These are phyloP conservation scores for Berberis vulgaris DNA, from an alignment of 164 flowering plant species.

Conservation along the genomic window DNA sequence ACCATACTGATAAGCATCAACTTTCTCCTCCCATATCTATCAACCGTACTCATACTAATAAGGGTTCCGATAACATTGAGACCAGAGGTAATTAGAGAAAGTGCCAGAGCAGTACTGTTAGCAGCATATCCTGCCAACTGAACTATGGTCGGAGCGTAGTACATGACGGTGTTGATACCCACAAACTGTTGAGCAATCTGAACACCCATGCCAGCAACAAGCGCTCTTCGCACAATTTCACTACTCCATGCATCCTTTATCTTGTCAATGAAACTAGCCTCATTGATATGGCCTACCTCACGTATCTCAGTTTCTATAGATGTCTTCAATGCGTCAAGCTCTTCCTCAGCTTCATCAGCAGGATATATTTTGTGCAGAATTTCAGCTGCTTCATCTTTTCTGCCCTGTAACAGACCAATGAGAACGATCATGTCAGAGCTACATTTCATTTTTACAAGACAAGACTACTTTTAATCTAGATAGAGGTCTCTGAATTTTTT, in stretches of 20 bases:
- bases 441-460: too few species aligned
- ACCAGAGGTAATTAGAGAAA: constrained; percentile 76
- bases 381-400: constrained; percentile 42
- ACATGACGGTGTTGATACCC: constrained; percentile 93
- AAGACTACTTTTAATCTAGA: too few species aligned
- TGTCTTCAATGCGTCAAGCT: constrained; percentile 34
- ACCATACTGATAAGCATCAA: constrained; percentile 57
- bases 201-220: constrained; percentile 62
- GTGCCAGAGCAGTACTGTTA: constrained; percentile 60
- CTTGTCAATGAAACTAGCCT: constrained; percentile 16
- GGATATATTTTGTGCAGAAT: constrained; percentile 63
- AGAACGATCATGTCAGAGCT: too few species aligned
- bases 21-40: constrained; percentile 62
- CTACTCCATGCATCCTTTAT: constrained; percentile 37
- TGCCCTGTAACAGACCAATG: constrained; percentile 14
- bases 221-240: constrained; percentile 48
- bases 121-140: constrained; percentile 33
- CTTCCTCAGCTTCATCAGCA: constrained; percentile 44
- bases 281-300: constrained; percentile 29
- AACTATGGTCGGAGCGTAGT: constrained; percentile 64
- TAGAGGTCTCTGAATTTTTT: too few species aligned
- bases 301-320: constrained; percentile 58
- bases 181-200: constrained; percentile 92
- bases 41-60: constrained; percentile 58
- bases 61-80: constrained; percentile 68